Percentiles rank a stretch among this genome's conserved stretches.
Evolutionary conservation across 1,139 yeast genomes (phyloP).

Genomic region (Kodamaea sp.): DNA sequence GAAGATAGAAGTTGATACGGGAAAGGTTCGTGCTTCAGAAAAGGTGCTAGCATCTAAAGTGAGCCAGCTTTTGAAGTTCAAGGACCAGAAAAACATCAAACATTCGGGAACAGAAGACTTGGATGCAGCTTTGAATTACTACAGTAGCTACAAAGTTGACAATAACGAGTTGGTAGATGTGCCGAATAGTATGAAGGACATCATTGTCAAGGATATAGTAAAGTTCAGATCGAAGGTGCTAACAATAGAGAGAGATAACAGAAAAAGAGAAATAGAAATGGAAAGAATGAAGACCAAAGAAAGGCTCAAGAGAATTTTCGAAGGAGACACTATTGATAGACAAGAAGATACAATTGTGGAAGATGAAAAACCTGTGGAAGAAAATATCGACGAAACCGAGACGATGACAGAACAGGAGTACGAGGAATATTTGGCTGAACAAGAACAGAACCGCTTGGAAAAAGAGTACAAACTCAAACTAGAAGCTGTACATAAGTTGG

Average conservation of each 20-base stretch:
- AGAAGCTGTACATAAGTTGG: constrained; percentile 17
- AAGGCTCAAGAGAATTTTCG: constrained; percentile 52
- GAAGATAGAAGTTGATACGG: constrained; percentile 1
- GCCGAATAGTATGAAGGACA: constrained; percentile 59
- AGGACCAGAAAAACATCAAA: constrained; percentile 18
- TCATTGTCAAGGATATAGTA: constrained; percentile 57
- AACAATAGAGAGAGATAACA: constrained; percentile 55
- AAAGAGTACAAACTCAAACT: constrained; percentile 21
- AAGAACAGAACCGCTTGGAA: constrained; percentile 19
- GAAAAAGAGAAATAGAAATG: constrained; percentile 50
- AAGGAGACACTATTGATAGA: constrained; percentile 26
- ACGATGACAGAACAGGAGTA: constrained; percentile 39
- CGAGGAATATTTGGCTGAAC: constrained; percentile 22
- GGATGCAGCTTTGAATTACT: constrained; percentile 37
- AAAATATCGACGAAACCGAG: constrained; percentile 24
- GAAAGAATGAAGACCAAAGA: constrained; percentile 56
- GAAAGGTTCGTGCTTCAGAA: background rate
- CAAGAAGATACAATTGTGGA: constrained; percentile 5
- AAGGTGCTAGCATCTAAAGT: constrained; percentile 5
- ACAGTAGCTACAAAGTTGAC: constrained; percentile 55
- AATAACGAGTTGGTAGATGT: constrained; percentile 61
- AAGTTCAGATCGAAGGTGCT: constrained; percentile 64
- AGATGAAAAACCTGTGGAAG: constrained; percentile 15
- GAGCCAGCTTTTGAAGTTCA: constrained; percentile 20
- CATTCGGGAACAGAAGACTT: constrained; percentile 35